Conservation (phyloP, 2,329 filamentous ascomycete genomes). For the Fusarium circinatum region DNA sequence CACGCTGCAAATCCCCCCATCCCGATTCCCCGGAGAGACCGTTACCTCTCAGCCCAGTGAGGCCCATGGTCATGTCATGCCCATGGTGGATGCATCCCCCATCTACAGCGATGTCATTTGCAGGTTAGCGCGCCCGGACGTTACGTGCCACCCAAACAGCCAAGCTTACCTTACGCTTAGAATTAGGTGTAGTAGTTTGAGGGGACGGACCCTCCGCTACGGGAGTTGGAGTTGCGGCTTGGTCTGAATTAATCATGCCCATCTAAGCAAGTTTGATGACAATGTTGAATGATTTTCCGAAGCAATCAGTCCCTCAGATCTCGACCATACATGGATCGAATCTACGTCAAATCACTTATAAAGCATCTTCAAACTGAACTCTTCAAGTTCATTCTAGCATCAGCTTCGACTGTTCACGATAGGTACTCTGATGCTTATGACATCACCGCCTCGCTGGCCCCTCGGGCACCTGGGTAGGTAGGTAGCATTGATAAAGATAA, state of each 20-base stretch:
- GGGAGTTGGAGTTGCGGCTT: not conserved
- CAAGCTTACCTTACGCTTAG: conserved; percentile 1
- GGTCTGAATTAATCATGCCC: conserved; percentile 29
- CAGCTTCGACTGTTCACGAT: not conserved
- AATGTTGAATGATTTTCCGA: not conserved
- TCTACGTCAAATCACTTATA: conserved; percentile 22
- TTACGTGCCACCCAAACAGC: not conserved
- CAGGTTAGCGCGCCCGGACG: not conserved
- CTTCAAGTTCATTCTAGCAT: conserved; percentile 4
- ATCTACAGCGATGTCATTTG: not conserved
- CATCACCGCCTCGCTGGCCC: not conserved
- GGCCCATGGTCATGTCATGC: conserved; percentile 22
- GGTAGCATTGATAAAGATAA: not conserved
- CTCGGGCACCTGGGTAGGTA: not conserved
- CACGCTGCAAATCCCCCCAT: not conserved
- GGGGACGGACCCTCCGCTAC: not conserved
- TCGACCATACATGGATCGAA: conserved; percentile 3
- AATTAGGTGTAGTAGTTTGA: not conserved
- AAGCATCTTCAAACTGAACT: conserved; percentile 12
- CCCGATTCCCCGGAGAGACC: conserved; percentile 1
- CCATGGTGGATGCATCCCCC: conserved; percentile 21
- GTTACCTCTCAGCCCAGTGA: conserved; percentile 29
- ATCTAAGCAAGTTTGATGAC: conserved; percentile 17
- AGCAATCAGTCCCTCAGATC: conserved; percentile 7
- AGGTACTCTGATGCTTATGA: not conserved